A percentile compares a stretch with the other conserved stretches of the same genome.
Evolutionary conservation across 371 early-diverging fungal species (phyloP).

Genomic region (Mortierella sp.): DNA sequence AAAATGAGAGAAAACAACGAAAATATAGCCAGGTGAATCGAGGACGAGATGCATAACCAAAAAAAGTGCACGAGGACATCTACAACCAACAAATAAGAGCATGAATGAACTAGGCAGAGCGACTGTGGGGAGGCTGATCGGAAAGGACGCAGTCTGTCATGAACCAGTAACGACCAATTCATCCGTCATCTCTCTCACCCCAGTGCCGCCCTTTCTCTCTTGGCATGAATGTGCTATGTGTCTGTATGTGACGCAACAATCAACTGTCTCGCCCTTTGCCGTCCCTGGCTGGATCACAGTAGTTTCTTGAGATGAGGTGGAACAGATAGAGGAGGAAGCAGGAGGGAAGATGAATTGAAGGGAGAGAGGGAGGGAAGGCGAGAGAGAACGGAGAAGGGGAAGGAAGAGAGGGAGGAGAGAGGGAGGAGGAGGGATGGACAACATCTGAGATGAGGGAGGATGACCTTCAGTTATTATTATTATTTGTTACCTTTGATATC

Average conservation of each 20-base stretch:
- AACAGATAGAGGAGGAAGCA: not conserved
- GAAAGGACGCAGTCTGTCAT: not conserved
- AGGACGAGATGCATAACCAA: not conserved
- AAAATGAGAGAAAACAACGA: not conserved
- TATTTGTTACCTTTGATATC: slow-evolving; percentile 91
- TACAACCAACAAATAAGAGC: not conserved
- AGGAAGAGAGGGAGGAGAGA: not conserved
- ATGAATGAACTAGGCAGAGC: not conserved
- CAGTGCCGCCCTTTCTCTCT: not conserved
- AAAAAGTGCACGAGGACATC: not conserved
- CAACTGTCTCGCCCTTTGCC: not conserved
- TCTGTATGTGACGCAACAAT: not conserved
- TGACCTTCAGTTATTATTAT: not conserved
- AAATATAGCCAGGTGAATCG: not conserved
- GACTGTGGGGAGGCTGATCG: not conserved
- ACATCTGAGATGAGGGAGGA: not conserved
- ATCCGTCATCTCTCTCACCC: not conserved
- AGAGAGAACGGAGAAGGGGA: not conserved
- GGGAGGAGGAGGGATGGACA: not conserved
- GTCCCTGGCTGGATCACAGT: slow-evolving; percentile 5
- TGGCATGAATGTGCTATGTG: not conserved
- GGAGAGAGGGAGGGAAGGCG: not conserved
- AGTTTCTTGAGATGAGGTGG: not conserved
- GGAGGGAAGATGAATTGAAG: not conserved
- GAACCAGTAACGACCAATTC: not conserved